Percentiles rank a stretch among this genome's conserved stretches.
Evolutionary conservation across 495 filamentous ascomycete species (phyloP).

Genomic region (Pseudoneurospora amorphoporcata): DNA sequence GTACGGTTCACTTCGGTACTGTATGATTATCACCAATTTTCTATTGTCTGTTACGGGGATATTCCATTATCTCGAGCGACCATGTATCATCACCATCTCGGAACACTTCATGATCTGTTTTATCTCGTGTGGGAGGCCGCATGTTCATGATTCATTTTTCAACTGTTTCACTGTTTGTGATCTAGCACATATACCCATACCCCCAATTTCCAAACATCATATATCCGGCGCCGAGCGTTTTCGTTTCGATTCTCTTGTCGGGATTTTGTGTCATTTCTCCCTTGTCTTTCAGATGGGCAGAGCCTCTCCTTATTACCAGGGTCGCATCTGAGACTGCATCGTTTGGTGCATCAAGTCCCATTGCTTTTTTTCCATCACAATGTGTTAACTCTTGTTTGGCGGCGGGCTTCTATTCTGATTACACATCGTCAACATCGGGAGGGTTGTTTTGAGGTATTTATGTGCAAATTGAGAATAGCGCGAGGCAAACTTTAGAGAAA

Average conservation of each 20-base stretch:
- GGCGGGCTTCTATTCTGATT: not conserved
- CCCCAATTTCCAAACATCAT: not conserved
- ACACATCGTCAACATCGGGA: not conserved
- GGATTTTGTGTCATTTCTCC: not conserved
- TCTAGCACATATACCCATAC: not conserved
- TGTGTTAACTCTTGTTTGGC: not conserved
- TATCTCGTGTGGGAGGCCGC: not conserved
- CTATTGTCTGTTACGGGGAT: conserved; percentile 1
- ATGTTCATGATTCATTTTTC: not conserved
- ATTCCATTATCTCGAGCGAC: conserved; percentile 1
- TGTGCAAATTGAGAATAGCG: not conserved
- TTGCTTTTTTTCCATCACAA: not conserved
- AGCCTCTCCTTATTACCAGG: not conserved
- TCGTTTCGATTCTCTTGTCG: not conserved
- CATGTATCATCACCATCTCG: not conserved
- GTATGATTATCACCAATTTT: conserved; percentile 8
- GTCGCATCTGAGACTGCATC: not conserved
- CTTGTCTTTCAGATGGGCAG: not conserved
- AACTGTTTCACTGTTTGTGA: not conserved
- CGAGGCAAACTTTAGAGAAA: not conserved
- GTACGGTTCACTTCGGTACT: conserved; percentile 1
- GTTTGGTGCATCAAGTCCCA: not conserved
- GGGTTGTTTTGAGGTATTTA: not conserved
- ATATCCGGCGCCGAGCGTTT: not conserved
- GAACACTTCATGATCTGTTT: not conserved